phyloP scores from a whole-genome alignment of 2,329 filamentous ascomycete species.

The Hypoxylon sp. region DNA sequence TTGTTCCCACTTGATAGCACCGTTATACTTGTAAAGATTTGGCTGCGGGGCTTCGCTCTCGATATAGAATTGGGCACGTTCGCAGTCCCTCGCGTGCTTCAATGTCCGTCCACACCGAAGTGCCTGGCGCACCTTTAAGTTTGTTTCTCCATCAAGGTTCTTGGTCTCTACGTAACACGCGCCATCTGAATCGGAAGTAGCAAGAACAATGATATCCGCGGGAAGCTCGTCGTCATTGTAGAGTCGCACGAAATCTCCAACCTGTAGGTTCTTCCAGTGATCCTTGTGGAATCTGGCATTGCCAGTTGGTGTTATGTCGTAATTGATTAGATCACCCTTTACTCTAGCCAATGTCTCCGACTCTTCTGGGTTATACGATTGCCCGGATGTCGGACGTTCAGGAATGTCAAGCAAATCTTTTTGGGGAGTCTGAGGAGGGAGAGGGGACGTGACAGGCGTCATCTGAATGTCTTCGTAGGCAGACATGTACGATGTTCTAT shows the following conservation, averaged over 20 bases:
- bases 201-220: conserved; percentile 91
- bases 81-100: conserved; percentile 92
- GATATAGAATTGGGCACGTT: conserved; percentile 86
- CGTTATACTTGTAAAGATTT: conserved; percentile 96
- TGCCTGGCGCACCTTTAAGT: conserved; percentile 93
- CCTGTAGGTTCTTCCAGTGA: conserved; percentile 93
- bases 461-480: conserved; percentile 86
- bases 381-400: conserved; percentile 52
- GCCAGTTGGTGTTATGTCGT: conserved; percentile 73
- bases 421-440: conserved; percentile 60
- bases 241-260: conserved; percentile 95
- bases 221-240: conserved; percentile 98
- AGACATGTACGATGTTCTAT: conserved; percentile 66
- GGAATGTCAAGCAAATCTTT: conserved; percentile 52
- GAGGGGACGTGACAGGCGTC: conserved; percentile 91
- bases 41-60: conserved; percentile 93
- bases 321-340: conserved; percentile 78
- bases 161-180: conserved; percentile 99
- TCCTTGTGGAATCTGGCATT: conserved; percentile 91
- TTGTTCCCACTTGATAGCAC: conserved; percentile 89
- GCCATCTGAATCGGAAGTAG: conserved; percentile 93
- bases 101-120: conserved; percentile 86
- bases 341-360: conserved; percentile 60
- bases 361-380: conserved; percentile 58
- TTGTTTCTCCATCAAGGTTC: conserved; percentile 97